Conservation (phyloP, 208 protist genomes). For the Hexamita inflata region DNA sequence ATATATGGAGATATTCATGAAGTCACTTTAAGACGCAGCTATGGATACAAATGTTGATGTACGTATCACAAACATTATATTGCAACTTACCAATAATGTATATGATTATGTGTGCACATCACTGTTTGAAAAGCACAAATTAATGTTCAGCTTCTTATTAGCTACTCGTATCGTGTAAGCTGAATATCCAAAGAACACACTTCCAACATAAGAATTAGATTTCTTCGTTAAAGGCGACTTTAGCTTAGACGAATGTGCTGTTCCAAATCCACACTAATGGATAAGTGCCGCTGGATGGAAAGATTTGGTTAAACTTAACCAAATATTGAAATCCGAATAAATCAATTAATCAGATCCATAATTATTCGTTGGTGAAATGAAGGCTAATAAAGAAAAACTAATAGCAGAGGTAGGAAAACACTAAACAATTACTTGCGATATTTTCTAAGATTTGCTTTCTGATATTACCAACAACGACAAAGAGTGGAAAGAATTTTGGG, state of each 20-base stretch:
- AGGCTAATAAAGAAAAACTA: neutral
- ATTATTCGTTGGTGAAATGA: neutral
- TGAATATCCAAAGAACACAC: neutral
- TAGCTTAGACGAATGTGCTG: neutral
- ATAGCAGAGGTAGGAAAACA: neutral
- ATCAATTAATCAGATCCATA: neutral
- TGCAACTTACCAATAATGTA: conserved; percentile 76
- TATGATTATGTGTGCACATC: conserved; percentile 92
- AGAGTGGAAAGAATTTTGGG: conserved; percentile 71
- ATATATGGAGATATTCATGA: conserved; percentile 85
- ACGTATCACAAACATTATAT: conserved; percentile 84
- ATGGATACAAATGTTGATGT: conserved; percentile 61
- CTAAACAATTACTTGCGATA: conserved; percentile 31
- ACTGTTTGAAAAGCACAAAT: conserved; percentile 89
- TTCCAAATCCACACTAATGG: neutral
- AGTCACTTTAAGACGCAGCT: conserved; percentile 72
- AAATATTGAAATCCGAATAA: neutral
- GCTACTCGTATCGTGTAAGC: neutral
- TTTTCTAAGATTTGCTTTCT: conserved; percentile 59
- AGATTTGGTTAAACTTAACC: conserved; percentile 7
- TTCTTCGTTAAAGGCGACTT: conserved; percentile 31
- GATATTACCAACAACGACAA: conserved; percentile 53
- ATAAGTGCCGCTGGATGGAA: conserved; percentile 23
- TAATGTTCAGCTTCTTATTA: conserved; percentile 84
- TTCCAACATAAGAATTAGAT: neutral